Conservation (phyloP, 1,139 yeast genomes). For the Saccharomyces pastorianus region DNA sequence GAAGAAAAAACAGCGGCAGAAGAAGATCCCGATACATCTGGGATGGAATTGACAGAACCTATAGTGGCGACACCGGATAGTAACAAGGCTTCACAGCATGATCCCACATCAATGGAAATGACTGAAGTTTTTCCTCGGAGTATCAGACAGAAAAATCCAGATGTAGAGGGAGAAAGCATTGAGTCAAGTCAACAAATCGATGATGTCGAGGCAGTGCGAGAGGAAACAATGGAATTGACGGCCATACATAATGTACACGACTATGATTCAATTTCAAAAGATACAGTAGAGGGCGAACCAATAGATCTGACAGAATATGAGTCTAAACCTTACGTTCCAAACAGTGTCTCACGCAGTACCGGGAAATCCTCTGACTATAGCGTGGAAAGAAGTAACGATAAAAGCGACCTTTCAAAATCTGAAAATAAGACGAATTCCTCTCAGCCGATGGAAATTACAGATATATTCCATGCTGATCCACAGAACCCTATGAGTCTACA, state of each 20-base stretch:
- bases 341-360: not conserved
- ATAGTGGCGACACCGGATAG: not conserved
- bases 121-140: not conserved
- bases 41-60: not conserved
- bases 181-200: not conserved
- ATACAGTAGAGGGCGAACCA: not conserved
- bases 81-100: not conserved
- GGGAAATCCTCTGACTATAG: not conserved
- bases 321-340: not conserved
- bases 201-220: not conserved
- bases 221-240: constrained; percentile 19
- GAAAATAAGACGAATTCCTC: constrained; percentile 1
- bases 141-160: not conserved
- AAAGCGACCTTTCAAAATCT: not conserved
- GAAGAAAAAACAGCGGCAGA: constrained; percentile 16
- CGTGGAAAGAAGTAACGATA: not conserved
- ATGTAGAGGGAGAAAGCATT: not conserved
- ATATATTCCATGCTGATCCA: not conserved
- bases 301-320: not conserved
- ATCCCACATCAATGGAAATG: not conserved
- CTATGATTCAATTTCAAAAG: not conserved
- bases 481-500: not conserved
- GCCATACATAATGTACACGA: constrained; percentile 3
- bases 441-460: constrained; percentile 17
- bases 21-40: not conserved